Percentiles rank a stretch among this genome's conserved stretches.
phyloP scores from a whole-genome alignment of 2,329 filamentous ascomycete genomes.

The Ilyonectria mors-panacis region DNA sequence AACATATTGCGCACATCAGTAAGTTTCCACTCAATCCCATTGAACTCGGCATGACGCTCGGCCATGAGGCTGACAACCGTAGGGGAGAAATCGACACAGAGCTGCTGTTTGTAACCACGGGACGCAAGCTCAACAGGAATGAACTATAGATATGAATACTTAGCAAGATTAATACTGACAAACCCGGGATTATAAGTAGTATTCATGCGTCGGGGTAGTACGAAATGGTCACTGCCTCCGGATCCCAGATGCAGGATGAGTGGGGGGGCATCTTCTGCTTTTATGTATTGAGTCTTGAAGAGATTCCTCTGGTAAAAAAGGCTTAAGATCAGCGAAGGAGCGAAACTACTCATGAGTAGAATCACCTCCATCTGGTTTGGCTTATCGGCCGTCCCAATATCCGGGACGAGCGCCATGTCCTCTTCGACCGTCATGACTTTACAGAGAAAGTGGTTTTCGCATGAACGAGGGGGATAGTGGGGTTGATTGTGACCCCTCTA shows the following conservation, averaged over 20 bases:
- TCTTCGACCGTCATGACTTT: conserved; percentile 25
- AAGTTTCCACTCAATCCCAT: conserved; percentile 63
- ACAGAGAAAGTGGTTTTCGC: neutral
- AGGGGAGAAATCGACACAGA: conserved; percentile 71
- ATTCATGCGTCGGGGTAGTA: neutral
- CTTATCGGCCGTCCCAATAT: conserved; percentile 68
- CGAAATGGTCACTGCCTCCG: conserved; percentile 61
- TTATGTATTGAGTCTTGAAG: conserved; percentile 49
- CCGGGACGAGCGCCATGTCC: conserved; percentile 53
- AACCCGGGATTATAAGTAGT: neutral
- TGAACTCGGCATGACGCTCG: conserved; percentile 54
- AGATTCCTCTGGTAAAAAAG: conserved; percentile 62
- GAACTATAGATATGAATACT: conserved; percentile 53
- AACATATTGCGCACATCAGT: conserved; percentile 68
- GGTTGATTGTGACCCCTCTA: conserved; percentile 2
- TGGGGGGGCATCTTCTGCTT: conserved; percentile 55
- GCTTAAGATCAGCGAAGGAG: conserved; percentile 61
- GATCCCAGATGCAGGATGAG: conserved; percentile 70
- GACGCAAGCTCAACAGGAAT: conserved; percentile 64
- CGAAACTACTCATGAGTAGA: conserved; percentile 70
- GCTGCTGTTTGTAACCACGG: conserved; percentile 65
- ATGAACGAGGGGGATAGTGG: neutral
- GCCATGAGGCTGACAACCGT: conserved; percentile 55
- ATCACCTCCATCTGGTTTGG: conserved; percentile 52
- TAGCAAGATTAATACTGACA: neutral